phyloP scores from a whole-genome alignment of 78 protist genomes.

The Dictyostelium firmibasis region DNA sequence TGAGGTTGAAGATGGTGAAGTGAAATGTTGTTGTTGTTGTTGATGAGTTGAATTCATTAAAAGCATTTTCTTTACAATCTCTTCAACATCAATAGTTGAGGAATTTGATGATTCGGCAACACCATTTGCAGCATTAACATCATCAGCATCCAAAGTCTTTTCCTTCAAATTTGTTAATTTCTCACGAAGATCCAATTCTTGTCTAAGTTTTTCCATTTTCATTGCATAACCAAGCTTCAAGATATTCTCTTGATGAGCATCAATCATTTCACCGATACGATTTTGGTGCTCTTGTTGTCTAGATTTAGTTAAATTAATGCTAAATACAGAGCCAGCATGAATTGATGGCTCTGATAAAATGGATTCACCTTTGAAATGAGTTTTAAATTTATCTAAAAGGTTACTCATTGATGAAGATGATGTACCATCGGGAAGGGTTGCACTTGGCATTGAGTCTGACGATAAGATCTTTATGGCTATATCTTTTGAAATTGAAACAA shows the following conservation, averaged over 20 bases:
- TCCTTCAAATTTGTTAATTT: conserved; percentile 5
- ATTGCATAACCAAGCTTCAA: conserved; percentile 58
- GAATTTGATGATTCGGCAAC: neutral
- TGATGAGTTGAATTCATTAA: conserved; percentile 32
- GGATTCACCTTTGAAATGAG: conserved; percentile 70
- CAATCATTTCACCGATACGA: conserved; percentile 73
- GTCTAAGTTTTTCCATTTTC: conserved; percentile 65
- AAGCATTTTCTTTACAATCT: conserved; percentile 54
- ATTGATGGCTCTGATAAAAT: conserved; percentile 48
- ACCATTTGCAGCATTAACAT: neutral
- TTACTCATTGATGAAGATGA: conserved; percentile 54
- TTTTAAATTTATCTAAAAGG: conserved; percentile 47
- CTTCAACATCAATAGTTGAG: conserved; percentile 27
- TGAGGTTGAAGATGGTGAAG: neutral
- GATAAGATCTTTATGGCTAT: conserved; percentile 49
- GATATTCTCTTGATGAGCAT: conserved; percentile 58
- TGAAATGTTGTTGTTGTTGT: neutral
- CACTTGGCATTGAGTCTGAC: neutral
- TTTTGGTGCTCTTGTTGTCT: conserved; percentile 58
- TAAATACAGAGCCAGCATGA: conserved; percentile 68
- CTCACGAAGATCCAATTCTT: conserved; percentile 67
- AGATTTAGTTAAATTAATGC: conserved; percentile 49
- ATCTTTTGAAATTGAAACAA: conserved; percentile 27
- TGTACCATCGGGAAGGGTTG: neutral
- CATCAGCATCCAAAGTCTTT: neutral